A percentile compares a stretch with the other conserved stretches of the same genome.
Evolutionary conservation across 2,329 filamentous ascomycete species (phyloP).

Genomic region (Dryadomyces quercivorus): DNA sequence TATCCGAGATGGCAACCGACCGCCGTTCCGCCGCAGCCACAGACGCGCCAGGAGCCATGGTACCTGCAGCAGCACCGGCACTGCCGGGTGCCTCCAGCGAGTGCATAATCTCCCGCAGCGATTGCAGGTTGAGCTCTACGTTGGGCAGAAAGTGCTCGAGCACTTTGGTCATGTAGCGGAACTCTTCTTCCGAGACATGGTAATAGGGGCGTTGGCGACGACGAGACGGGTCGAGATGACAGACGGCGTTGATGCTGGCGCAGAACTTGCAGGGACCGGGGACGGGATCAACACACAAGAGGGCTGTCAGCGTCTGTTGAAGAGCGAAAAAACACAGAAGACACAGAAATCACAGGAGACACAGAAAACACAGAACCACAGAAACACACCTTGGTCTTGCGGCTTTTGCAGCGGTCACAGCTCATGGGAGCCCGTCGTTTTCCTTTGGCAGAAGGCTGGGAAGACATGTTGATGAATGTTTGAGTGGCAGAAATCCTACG

Average conservation of each 20-base stretch:
- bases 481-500: background rate
- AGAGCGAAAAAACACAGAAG: background rate
- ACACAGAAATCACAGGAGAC: no score
- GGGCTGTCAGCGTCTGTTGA: no score
- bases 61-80: no score
- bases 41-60: no score
- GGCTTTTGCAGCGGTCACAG: slow-evolving; percentile 18
- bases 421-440: slow-evolving; percentile 18
- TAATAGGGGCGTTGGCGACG: slow-evolving; percentile 18
- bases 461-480: background rate
- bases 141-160: slow-evolving; percentile 17
- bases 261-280: slow-evolving; percentile 18
- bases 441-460: background rate
- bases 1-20: background rate
- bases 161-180: slow-evolving; percentile 17
- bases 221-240: slow-evolving; percentile 17
- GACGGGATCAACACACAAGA: slow-evolving; percentile 13
- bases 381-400: slow-evolving; percentile 16
- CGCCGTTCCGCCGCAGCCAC: background rate
- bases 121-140: slow-evolving; percentile 14
- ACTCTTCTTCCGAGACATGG: slow-evolving; percentile 18
- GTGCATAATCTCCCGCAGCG: slow-evolving; percentile 11
- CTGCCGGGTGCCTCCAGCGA: slow-evolving; percentile 4
- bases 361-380: no score
- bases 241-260: slow-evolving; percentile 15